Evolutionary conservation across 2,329 filamentous ascomycete genomes (phyloP).

Genomic region (Claviceps sp.): DNA sequence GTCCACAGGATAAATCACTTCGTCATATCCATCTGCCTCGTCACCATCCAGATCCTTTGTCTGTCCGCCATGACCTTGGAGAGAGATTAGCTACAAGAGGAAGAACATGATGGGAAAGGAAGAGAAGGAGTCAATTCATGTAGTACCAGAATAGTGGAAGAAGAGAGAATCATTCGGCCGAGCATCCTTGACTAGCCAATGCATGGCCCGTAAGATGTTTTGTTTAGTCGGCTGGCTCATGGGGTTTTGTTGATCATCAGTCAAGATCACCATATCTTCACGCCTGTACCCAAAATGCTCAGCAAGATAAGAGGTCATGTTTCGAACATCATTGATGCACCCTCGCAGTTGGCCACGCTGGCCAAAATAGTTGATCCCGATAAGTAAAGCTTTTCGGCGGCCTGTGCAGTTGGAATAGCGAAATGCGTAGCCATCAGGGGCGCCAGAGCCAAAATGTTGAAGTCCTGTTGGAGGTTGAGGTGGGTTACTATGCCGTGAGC

Average conservation of each 20-base stretch:
- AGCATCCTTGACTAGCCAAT: constrained; percentile 93
- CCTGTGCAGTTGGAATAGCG: constrained; percentile 89
- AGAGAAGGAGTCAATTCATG: background rate
- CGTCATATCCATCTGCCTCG: constrained; percentile 70
- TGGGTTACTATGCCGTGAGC: constrained; percentile 25
- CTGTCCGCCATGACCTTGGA: constrained; percentile 62
- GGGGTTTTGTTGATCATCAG: constrained; percentile 91
- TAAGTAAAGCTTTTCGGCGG: constrained; percentile 73
- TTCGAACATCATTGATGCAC: constrained; percentile 95
- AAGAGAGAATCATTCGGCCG: constrained; percentile 87
- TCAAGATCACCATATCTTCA: constrained; percentile 94
- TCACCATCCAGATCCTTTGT: constrained; percentile 68
- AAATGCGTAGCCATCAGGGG: constrained; percentile 68
- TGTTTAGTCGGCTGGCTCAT: constrained; percentile 96
- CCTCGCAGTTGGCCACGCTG: constrained; percentile 82
- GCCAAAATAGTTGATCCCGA: constrained; percentile 94
- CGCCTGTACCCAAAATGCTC: constrained; percentile 84
- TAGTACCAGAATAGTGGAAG: constrained; percentile 82
- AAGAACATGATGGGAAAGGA: background rate
- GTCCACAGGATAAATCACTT: constrained; percentile 75
- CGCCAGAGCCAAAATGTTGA: constrained; percentile 67
- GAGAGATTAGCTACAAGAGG: background rate
- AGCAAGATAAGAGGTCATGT: constrained; percentile 86
- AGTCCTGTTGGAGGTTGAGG: constrained; percentile 52
- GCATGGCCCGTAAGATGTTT: constrained; percentile 91